These are phyloP conservation scores for Polysphondylium violaceum DNA, from an alignment of 78 protist species.

Conservation along the genomic window DNA sequence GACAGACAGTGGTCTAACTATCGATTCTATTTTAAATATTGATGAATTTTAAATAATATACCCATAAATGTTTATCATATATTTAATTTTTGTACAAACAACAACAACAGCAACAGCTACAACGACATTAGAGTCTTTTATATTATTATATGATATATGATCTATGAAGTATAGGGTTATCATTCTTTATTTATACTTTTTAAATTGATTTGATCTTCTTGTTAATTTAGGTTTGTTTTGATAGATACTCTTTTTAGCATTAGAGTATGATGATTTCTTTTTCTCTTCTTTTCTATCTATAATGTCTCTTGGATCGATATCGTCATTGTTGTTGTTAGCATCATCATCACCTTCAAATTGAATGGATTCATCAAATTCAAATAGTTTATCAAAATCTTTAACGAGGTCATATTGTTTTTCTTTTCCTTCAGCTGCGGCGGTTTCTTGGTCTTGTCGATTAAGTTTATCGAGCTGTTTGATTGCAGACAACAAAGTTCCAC, in stretches of 20 bases:
- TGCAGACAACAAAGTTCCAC: too few relatives aligned
- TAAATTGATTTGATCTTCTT: too few relatives aligned
- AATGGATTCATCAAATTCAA: background rate
- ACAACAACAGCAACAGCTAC: background rate
- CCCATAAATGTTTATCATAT: background rate
- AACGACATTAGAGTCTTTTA: background rate
- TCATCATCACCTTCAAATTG: background rate
- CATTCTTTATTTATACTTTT: background rate
- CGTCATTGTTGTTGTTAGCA: background rate
- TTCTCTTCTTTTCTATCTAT: too few relatives aligned
- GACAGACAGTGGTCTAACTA: conserved; percentile 70
- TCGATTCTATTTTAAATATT: conserved; percentile 65
- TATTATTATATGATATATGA: background rate
- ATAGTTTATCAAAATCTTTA: background rate
- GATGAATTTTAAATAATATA: conserved; percentile 43
- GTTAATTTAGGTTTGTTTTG: too few relatives aligned
- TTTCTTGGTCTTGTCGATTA: background rate
- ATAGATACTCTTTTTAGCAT: too few relatives aligned
- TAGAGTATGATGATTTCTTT: too few relatives aligned
- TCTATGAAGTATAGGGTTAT: too few relatives aligned
- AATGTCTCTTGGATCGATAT: background rate
- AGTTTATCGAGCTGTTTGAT: background rate
- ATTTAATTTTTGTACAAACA: background rate
- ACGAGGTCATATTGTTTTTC: background rate
- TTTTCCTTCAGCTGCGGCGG: background rate